phyloP scores from a whole-genome alignment of 441 rosid species.

The Erodium texanum region DNA sequence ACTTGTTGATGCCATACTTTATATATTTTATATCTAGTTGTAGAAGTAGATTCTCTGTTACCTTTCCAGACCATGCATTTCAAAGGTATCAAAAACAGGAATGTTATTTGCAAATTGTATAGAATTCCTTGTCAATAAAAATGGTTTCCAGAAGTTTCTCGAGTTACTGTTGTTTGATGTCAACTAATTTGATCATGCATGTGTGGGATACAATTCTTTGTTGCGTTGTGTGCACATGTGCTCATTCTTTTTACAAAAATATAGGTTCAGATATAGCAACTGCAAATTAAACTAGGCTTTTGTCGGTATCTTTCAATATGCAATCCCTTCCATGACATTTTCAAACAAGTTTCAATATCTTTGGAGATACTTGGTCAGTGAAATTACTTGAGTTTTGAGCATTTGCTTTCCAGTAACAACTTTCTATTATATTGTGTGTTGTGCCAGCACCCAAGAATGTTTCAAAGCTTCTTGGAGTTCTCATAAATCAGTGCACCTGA shows the following conservation, averaged over 20 bases:
- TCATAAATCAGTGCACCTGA: slow-evolving; percentile 74
- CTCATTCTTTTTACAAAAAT: not conserved
- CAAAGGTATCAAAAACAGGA: not conserved
- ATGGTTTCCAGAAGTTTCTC: not conserved
- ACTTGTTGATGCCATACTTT: not conserved
- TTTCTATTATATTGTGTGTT: slow-evolving; percentile 13
- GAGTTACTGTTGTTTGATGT: not conserved
- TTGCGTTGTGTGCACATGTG: not conserved
- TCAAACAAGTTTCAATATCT: not conserved
- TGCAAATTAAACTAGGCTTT: not conserved
- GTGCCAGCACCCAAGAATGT: slow-evolving; percentile 77
- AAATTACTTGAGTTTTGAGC: not conserved
- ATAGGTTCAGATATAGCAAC: not conserved
- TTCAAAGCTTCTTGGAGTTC: slow-evolving; percentile 89
- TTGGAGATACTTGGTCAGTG: not conserved
- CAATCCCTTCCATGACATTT: not conserved
- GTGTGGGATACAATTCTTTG: not conserved
- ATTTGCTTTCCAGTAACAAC: not conserved
- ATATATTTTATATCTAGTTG: not conserved
- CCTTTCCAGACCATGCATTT: not conserved
- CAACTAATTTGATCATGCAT: not conserved
- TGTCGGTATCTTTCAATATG: not conserved
- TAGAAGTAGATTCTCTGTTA: not conserved
- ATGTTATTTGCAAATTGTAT: not conserved
- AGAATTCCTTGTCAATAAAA: not conserved